Evolutionary conservation across 768 basidiomycete species (phyloP), one percentile per base, ranked within the genome.

Genomic region (Agaricus sinodeliciosus): DNA sequence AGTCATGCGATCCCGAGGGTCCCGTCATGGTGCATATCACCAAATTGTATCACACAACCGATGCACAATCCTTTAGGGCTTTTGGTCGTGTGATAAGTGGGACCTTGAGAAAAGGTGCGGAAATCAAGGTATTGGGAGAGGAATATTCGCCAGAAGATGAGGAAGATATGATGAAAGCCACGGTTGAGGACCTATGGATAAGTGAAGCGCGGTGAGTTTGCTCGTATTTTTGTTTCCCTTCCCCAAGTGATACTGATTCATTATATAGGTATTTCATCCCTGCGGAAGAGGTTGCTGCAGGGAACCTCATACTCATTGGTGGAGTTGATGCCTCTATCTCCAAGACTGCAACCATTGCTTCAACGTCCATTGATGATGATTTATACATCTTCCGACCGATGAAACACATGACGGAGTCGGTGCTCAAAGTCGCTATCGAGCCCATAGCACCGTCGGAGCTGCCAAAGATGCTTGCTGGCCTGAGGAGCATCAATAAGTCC

Each of bases 61-160:
- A 99, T 61, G 96, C 96, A 6, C 91, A 91, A 62, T 91, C 90
- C 31, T 99, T 99, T 79, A 78, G 96, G 49, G 92, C 96, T 6
- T 97, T 94, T 63, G 96, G 95, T 35, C 82, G 96, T 56, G 84
- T 99, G 15, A 75, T 97, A 67, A 93, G 91, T 59, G 96, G 96
- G 16, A 96, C 94, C 0, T 69, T 97, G 19, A 75, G 77, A 60
- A 87, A 87, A 60, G 93, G 93, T 11, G 78, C 81, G 76, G 75
- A 84, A 31, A 76, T 99, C 57, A 97, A 96, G 72, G 94, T 98
- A n/a, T 75, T 99, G 6, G 96, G 96, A 52, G 96, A 98, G 66
- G 93, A 93, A 0, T 99, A 94, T 67, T 95, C 94, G 12, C 90
- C 91, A n/a, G 95, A 97, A 62, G 96, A 99, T 59, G 95, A 98